Percentiles rank a stretch among this genome's conserved stretches.
Conservation (phyloP, 345 rosid genomes). For the Gossypium turneri region DNA sequence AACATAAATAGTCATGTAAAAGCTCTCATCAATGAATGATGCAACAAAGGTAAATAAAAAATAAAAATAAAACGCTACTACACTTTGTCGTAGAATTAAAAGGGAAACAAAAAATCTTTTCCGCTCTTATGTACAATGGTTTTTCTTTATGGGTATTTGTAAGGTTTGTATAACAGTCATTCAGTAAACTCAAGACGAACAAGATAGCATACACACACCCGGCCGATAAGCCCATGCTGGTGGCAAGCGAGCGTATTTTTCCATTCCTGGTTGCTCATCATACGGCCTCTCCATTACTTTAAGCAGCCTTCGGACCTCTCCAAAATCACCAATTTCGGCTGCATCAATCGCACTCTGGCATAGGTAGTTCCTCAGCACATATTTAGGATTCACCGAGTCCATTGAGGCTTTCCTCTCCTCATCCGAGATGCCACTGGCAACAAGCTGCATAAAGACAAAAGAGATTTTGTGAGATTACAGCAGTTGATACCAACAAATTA, state of each 20-base stretch:
- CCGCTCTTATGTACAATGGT: not conserved
- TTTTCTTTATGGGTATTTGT: not conserved
- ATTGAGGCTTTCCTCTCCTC: slow-evolving; percentile 74
- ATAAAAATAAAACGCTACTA: too few species aligned
- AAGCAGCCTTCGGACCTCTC: slow-evolving; percentile 69
- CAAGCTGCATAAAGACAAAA: slow-evolving; percentile 44
- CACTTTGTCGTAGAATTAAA: not conserved
- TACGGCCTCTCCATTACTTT: slow-evolving; percentile 75
- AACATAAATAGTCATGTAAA: not conserved
- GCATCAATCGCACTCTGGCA: slow-evolving; percentile 94
- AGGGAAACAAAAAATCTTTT: not conserved
- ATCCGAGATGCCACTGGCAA: slow-evolving; percentile 57
- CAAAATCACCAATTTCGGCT: slow-evolving; percentile 82
- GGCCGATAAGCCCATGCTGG: slow-evolving; percentile 99
- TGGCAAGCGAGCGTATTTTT: slow-evolving; percentile 88
- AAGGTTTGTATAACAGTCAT: slow-evolving; percentile 17
- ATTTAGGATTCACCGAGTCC: slow-evolving; percentile 88
- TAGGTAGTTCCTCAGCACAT: slow-evolving; percentile 80
- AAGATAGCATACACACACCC: slow-evolving; percentile 96
- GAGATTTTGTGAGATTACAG: not conserved
- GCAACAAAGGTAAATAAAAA: not conserved
- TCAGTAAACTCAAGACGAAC: slow-evolving; percentile 62
- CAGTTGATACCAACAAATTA: not conserved
- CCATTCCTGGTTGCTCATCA: slow-evolving; percentile 94
- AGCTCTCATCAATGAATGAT: not conserved